Evolutionary conservation across 2,329 filamentous ascomycete genomes (phyloP).

Genomic region (Fusarium newnesense): DNA sequence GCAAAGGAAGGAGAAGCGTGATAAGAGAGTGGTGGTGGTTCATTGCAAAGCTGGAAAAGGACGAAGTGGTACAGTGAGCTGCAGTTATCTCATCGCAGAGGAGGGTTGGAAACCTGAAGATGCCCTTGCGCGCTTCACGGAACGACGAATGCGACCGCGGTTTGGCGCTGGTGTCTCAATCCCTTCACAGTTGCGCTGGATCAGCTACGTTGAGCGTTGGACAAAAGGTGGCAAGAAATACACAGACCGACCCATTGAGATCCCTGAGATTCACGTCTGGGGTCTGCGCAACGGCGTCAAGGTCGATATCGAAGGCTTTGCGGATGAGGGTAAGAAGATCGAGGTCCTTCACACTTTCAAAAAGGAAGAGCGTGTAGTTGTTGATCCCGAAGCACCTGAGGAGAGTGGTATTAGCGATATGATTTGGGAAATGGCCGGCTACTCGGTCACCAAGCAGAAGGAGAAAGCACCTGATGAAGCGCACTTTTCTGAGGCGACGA

Average conservation of each 20-base stretch:
- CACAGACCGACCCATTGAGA: slow-evolving; percentile 82
- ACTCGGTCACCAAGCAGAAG: slow-evolving; percentile 43
- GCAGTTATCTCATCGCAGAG: slow-evolving; percentile 90
- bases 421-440: slow-evolving; percentile 64
- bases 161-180: slow-evolving; percentile 94
- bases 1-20: slow-evolving; percentile 50
- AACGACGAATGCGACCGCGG: slow-evolving; percentile 85
- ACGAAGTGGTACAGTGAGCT: slow-evolving; percentile 86
- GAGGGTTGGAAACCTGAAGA: slow-evolving; percentile 70
- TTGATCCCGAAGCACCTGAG: slow-evolving; percentile 66
- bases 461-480: slow-evolving; percentile 53
- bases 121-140: slow-evolving; percentile 72
- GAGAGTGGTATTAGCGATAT: slow-evolving; percentile 61
- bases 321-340: slow-evolving; percentile 89
- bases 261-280: slow-evolving; percentile 91
- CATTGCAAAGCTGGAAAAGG: slow-evolving; percentile 99
- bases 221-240: slow-evolving; percentile 79
- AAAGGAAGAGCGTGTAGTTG: slow-evolving; percentile 75
- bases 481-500: slow-evolving; percentile 46
- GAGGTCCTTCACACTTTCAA: slow-evolving; percentile 84
- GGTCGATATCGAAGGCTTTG: slow-evolving; percentile 84
- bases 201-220: slow-evolving; percentile 91
- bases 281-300: slow-evolving; percentile 89
- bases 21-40: slow-evolving; percentile 80
- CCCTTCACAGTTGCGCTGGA: slow-evolving; percentile 88